These are phyloP conservation scores for Globisporangium acanthophoron DNA, from an alignment of 352 stramenopile species.

Conservation along the genomic window DNA sequence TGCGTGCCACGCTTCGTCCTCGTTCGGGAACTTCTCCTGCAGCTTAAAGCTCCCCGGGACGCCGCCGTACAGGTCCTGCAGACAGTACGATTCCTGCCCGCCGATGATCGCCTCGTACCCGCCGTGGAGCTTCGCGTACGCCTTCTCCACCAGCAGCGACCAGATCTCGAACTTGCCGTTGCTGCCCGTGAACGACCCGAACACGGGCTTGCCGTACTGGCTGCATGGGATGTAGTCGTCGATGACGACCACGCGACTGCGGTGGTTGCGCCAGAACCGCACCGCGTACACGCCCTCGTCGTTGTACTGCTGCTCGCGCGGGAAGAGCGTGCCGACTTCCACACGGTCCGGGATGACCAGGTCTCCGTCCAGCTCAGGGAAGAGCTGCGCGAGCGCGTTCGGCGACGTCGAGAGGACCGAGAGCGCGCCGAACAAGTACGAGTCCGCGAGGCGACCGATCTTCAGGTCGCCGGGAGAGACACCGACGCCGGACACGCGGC, in stretches of 20 bases:
- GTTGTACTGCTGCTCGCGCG: constrained; percentile 83
- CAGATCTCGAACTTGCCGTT: constrained; percentile 90
- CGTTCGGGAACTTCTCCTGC: constrained; percentile 51
- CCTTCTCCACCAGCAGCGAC: constrained; percentile 92
- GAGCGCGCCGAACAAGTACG: constrained; percentile 77
- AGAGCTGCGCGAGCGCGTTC: constrained; percentile 65
- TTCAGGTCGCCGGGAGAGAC: constrained; percentile 56
- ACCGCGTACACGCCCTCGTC: constrained; percentile 86
- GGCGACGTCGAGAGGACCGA: constrained; percentile 79
- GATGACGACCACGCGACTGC: constrained; percentile 73
- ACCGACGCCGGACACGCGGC: constrained; percentile 58
- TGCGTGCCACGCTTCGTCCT: constrained; percentile 52
- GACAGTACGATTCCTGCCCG: constrained; percentile 70
- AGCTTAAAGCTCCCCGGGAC: constrained; percentile 61
- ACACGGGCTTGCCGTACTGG: constrained; percentile 78
- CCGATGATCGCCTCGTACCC: constrained; percentile 88
- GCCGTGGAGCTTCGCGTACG: constrained; percentile 92
- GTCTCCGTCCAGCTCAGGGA: constrained; percentile 58
- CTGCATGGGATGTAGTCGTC: constrained; percentile 85
- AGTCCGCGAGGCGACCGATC: constrained; percentile 61
- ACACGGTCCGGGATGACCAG: constrained; percentile 54
- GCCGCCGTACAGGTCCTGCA: constrained; percentile 79
- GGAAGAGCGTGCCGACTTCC: constrained; percentile 39
- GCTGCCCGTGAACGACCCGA: constrained; percentile 76
- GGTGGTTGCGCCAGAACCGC: constrained; percentile 80